Conservation (phyloP, 495 filamentous ascomycete genomes). For the Neurospora sp. region DNA sequence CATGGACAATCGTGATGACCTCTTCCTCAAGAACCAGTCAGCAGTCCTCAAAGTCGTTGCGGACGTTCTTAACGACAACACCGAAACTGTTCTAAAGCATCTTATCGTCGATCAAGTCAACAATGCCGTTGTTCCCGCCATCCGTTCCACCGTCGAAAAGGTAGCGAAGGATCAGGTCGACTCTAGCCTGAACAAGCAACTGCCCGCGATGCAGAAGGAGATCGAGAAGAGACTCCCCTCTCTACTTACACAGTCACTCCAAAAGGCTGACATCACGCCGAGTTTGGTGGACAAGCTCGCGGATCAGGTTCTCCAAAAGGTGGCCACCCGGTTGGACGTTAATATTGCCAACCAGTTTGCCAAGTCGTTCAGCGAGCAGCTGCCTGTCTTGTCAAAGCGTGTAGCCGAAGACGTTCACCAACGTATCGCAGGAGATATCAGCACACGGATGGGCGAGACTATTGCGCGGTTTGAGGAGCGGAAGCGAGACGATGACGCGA, state of each 20-base stretch:
- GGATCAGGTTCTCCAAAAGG: conserved; percentile 55
- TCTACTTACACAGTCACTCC: conserved; percentile 44
- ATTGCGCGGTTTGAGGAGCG: conserved; percentile 52
- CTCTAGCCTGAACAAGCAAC: conserved; percentile 36
- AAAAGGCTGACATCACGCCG: conserved; percentile 48
- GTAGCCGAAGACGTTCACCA: conserved; percentile 51
- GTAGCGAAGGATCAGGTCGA: conserved; percentile 35
- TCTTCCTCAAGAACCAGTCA: conserved; percentile 29
- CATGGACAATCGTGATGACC: conserved; percentile 19
- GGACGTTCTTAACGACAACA: conserved; percentile 78
- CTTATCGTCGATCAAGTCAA: conserved; percentile 62
- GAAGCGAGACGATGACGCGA: conserved; percentile 57
- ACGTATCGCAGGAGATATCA: conserved; percentile 21
- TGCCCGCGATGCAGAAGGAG: conserved; percentile 48
- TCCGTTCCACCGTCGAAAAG: conserved; percentile 35
- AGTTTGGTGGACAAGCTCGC: conserved; percentile 49
- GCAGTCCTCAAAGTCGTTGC: conserved; percentile 74
- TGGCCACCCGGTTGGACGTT: conserved; percentile 56
- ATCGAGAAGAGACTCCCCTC: conserved; percentile 40
- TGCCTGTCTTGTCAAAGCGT: conserved; percentile 52
- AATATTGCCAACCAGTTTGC: conserved; percentile 36
- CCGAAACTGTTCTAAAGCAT: conserved; percentile 64
- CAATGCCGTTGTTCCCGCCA: conserved; percentile 47
- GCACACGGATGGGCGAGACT: conserved; percentile 22
- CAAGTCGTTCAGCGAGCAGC: conserved; percentile 50